phyloP scores from a whole-genome alignment of 805 yeast genomes.

The Saccharomyces mikatae region DNA sequence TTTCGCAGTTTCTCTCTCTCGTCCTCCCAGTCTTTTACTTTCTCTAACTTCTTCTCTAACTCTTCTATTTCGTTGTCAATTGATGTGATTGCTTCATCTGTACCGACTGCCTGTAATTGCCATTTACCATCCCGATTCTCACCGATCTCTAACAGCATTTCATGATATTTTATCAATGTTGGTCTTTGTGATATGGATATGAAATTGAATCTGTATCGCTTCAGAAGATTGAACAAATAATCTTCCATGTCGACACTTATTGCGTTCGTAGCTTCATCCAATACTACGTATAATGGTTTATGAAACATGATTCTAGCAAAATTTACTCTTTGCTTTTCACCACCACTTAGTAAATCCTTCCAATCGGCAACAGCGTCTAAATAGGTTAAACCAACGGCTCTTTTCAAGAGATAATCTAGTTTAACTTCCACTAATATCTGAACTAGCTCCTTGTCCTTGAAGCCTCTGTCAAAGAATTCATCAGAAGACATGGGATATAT shows the following conservation, averaged over 20 bases:
- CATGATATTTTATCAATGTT: slow-evolving; percentile 76
- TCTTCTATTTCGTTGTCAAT: slow-evolving; percentile 70
- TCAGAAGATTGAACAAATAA: slow-evolving; percentile 67
- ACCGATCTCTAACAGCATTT: slow-evolving; percentile 60
- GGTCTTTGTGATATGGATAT: slow-evolving; percentile 82
- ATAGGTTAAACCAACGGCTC: slow-evolving; percentile 46
- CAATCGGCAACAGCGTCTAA: slow-evolving; percentile 51
- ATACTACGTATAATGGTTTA: slow-evolving; percentile 69
- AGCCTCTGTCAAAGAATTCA: slow-evolving; percentile 68
- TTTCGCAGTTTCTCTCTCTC: slow-evolving; percentile 52
- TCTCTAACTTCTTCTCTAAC: slow-evolving; percentile 50
- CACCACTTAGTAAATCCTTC: slow-evolving; percentile 93
- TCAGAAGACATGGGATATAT: slow-evolving; percentile 76
- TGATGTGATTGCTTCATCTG: slow-evolving; percentile 56
- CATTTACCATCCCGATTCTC: slow-evolving; percentile 48
- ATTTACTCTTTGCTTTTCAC: slow-evolving; percentile 84
- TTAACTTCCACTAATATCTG: slow-evolving; percentile 67
- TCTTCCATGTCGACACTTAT: slow-evolving; percentile 87
- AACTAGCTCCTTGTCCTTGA: slow-evolving; percentile 59
- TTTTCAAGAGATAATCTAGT: slow-evolving; percentile 66
- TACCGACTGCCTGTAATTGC: slow-evolving; percentile 56
- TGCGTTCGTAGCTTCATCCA: slow-evolving; percentile 94
- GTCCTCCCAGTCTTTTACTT: slow-evolving; percentile 49
- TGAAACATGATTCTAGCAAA: slow-evolving; percentile 81
- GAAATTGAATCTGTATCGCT: slow-evolving; percentile 60